Percentiles rank a stretch among this genome's conserved stretches.
phyloP scores from a whole-genome alignment of 371 early-diverging fungal genomes.

The Quaeritorhiza haematococci region DNA sequence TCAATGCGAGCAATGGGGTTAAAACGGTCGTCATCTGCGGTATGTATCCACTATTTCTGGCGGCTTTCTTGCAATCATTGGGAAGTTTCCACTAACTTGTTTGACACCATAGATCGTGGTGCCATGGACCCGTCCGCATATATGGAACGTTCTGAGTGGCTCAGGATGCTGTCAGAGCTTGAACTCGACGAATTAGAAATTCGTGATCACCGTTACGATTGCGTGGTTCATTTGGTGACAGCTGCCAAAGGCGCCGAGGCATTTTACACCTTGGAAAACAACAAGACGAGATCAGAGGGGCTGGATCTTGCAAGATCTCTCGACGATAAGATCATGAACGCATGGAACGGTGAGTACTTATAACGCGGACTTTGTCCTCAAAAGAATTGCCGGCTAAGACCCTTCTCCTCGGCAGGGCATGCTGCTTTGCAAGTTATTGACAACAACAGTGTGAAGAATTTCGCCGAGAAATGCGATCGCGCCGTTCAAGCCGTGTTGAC shows the following conservation, averaged over 20 bases:
- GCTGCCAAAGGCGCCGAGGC: constrained; percentile 39
- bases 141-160: constrained; percentile 28
- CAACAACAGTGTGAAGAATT: constrained; percentile 28
- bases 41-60: not conserved
- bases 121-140: constrained; percentile 40
- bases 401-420: constrained; percentile 12
- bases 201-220: constrained; percentile 38
- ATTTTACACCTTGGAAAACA: constrained; percentile 34
- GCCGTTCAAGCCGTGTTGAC: constrained; percentile 32
- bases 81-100: not conserved
- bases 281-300: constrained; percentile 30
- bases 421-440: constrained; percentile 32
- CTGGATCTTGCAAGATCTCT: constrained; percentile 30
- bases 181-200: constrained; percentile 28
- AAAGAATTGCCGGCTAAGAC: constrained; percentile 1
- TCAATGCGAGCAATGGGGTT: constrained; percentile 19
- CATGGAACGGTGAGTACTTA: constrained; percentile 29
- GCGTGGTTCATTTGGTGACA: constrained; percentile 37
- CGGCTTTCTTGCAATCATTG: not conserved
- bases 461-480: constrained; percentile 33
- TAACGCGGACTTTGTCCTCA: constrained; percentile 2
- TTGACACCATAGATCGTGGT: constrained; percentile 24
- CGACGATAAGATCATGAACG: constrained; percentile 27
- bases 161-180: constrained; percentile 26
- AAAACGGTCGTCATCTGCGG: constrained; percentile 35